Evolutionary conservation across 306 rosid genomes (phyloP), one percentile per base, ranked within the genome.

Genomic region (Begonia fuchsioides): DNA sequence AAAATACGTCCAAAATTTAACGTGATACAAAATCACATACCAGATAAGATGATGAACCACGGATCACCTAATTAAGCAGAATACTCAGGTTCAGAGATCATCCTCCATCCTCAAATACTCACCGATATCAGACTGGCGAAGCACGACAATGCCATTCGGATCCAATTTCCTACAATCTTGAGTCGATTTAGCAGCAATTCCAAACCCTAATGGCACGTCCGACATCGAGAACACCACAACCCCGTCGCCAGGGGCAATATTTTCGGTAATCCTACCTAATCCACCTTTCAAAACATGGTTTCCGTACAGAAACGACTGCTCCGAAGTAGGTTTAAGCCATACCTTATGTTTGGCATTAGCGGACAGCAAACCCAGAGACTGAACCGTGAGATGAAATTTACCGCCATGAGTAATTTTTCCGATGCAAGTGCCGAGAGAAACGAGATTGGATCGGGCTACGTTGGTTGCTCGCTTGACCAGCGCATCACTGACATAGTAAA

Each of bases 101-200:
- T 90, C 95, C 53, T 84, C 97, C 84, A 81, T 76, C 56, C 97
- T 78, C 82, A 90, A 76, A 53, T 84, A 90, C 73, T 81, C 95
- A 6, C 95, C 97, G 5, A 90, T 68, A 68, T 90, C 97, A 1
- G 76, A 77, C 71, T 90, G 97, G 65, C 81, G 97, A 13, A 83
- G 76, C 16, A 90, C 90, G 3, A 84, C 95, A 38, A 78, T 84
- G 5, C 74, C 95, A 57, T 84, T 90, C 2, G 95, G 95, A 49
- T 90, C 97, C 72, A 90, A 49, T 70, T 90, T 90, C 80, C 95
- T 74, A 52, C 97, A 90, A 47, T 84, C 97, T 77, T 84, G 95
- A 0, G 95, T 81, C 0, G 93, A 81, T 70, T 84, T 84, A 1
- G 97, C 93, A 0, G 93, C 81, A 9, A 90, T 18, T 7, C 97